Evolutionary conservation across 306 rosid genomes (phyloP), one percentile per base, ranked within the genome.

Genomic region (Lupinus albus): DNA sequence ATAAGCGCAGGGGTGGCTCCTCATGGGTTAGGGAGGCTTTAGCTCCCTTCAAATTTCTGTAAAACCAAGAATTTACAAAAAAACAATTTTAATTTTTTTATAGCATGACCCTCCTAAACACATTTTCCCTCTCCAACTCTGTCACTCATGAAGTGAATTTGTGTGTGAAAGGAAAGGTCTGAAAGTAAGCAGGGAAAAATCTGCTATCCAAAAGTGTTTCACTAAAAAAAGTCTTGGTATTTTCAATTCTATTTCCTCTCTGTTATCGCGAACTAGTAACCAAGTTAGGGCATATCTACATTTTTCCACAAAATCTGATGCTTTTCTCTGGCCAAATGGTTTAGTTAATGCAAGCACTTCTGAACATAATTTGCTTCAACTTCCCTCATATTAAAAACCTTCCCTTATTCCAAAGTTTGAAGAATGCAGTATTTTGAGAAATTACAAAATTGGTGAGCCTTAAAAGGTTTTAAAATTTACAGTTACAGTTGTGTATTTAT

Each of bases 371-470:
- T 13, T 28, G 42, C 38, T 52, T 62, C 12, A 30, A 62, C 15
- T 30, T 14, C 42, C 11, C 25, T 52, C 32, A 8, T 42, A 68
- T 57, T 16, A 46, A 58, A 25, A 70, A 58, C 59, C 14, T 61
- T 41, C 48, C 21, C 15, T 25, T 55, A 16, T 45, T 32, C 58
- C 33, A 30, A n/a, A 32, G 48, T 48, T 46, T 10, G 42, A 48
- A 48, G 44, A 46, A 47, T 39, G 52, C 38, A 35, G 8, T 49
- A 20, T 7, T 9, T 36, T 13, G 35, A 62, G 47, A 63, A 52
- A 20, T 63, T 11, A 28, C 48, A 64, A 46, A 36, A 10, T 36
- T 18, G 41, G 33, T 9, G 1, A 47, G 61, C 13, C 10, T 48
- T 55, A 56, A 14, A 46, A 13, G 73, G n/a, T 20, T 17, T 16